A percentile compares a stretch with the other conserved stretches of the same genome.
Evolutionary conservation across 441 rosid genomes (phyloP).

Genomic region (Francoa sonchifolia): DNA sequence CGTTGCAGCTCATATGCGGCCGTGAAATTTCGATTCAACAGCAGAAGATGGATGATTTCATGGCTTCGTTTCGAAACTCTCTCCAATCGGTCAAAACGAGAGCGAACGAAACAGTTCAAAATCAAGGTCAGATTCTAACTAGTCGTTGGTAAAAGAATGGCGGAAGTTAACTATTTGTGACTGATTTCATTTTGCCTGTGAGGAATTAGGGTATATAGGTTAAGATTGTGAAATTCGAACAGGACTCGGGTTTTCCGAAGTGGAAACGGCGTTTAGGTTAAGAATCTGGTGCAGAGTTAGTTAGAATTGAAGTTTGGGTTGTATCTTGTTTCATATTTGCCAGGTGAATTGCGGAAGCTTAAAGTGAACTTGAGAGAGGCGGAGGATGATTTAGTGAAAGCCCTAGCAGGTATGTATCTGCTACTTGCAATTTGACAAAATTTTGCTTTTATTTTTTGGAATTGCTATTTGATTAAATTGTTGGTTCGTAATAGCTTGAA

Average conservation of each 20-base stretch:
- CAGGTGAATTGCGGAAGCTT: conserved; percentile 42
- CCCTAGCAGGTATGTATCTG: conserved; percentile 43
- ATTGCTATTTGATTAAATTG: not conserved
- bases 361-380: conserved; percentile 58
- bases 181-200: not conserved
- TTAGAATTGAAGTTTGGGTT: not conserved
- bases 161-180: conserved; percentile 8
- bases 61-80: conserved; percentile 33
- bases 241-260: conserved; percentile 1
- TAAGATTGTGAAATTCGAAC: not conserved
- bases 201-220: not conserved
- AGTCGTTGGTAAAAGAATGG: not conserved
- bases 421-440: not conserved
- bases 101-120: conserved; percentile 32
- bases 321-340: not conserved
- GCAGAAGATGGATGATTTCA: conserved; percentile 33
- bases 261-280: no score
- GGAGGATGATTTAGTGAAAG: conserved; percentile 67
- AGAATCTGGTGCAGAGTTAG: not conserved
- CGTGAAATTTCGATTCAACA: conserved; percentile 25
- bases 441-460: not conserved
- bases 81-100: conserved; percentile 31
- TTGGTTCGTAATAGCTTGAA: not conserved
- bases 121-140: conserved; percentile 32
- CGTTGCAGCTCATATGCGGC: conserved; percentile 34